Conservation (phyloP, 2,329 filamentous ascomycete genomes). For the Colletotrichum sp. region DNA sequence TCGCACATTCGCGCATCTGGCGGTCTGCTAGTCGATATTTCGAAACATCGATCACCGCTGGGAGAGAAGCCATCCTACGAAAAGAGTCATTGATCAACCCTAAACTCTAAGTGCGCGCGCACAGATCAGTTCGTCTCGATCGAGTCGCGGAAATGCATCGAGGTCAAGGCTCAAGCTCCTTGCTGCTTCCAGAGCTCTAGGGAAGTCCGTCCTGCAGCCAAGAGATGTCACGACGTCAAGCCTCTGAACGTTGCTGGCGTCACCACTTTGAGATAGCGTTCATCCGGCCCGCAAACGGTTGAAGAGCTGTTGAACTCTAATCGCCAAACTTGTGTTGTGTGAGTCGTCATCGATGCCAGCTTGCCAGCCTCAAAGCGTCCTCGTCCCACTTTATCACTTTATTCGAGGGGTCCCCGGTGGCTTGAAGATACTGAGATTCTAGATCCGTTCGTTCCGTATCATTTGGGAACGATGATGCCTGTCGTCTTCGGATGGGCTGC, state of each 20-base stretch:
- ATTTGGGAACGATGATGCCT: background rate
- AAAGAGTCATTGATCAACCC: background rate
- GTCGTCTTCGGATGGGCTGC: background rate
- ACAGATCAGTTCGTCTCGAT: constrained; percentile 6
- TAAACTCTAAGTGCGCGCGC: background rate
- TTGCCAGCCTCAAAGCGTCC: background rate
- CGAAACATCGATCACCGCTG: background rate
- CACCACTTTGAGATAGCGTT: background rate
- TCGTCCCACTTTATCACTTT: background rate
- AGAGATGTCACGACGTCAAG: background rate
- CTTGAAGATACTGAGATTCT: background rate
- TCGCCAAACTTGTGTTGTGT: background rate
- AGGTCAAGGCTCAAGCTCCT: background rate
- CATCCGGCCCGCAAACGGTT: constrained; percentile 3
- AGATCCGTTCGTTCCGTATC: background rate
- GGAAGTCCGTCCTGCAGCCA: background rate
- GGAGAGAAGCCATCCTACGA: background rate
- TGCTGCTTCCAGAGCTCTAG: background rate
- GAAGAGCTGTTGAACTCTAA: background rate
- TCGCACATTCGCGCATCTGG: background rate
- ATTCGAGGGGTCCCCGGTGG: background rate
- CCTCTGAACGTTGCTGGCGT: background rate
- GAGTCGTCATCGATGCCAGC: constrained; percentile 12
- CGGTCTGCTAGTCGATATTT: background rate
- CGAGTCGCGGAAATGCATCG: background rate